Evolutionary conservation across 768 basidiomycete genomes (phyloP), one percentile per base, ranked within the genome.

Genomic region (Hirschioporus abietinus): DNA sequence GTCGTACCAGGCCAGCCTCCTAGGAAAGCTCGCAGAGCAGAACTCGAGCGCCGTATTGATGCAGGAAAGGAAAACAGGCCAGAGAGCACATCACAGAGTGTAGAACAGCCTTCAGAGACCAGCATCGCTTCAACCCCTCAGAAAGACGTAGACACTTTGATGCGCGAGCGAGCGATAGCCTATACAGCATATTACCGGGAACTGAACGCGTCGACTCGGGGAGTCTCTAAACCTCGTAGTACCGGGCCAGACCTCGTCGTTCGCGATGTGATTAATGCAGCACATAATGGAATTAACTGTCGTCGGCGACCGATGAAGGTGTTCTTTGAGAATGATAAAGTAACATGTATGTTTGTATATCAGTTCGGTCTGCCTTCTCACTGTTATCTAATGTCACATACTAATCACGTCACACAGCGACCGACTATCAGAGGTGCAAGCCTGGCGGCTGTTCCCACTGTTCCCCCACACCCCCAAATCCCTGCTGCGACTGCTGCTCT

Each of bases 401-500:
- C 24, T 12, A 25, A n/a, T n/a, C 36, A 52, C 17, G n/a, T n/a
- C n/a, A n/a, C 34, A 0, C 66, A 73, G 69, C 63, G 35, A 52
- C 60, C 5, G 67, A 68, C 60, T 58, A 69, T 7, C 60, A 64
- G 1, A 20, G 61, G 8, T 67, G 65, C 30, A 65, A 68, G 52
- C 25, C 30, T n/a, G 7, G 12, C 20, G 68, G 70, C 17, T 76
- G 75, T 63, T 1, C 58, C 6, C 64, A 69, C 52, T 76, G 74
- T 25, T 7, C n/a, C 6, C 42, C 68, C 8, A 15, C 17, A 0
- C 17, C 52, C 9, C 68, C 72, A 6, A 7, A 64, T 5, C 34
- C 73, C 25, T 76, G 75, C 71, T 76, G 74, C 59, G 71, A 71
- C 24, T 52, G 75, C 30, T 73, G 73, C 65, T 63, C 64, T 34